phyloP scores from a whole-genome alignment of 164 flowering plant genomes.

The Aristolochia contorta region DNA sequence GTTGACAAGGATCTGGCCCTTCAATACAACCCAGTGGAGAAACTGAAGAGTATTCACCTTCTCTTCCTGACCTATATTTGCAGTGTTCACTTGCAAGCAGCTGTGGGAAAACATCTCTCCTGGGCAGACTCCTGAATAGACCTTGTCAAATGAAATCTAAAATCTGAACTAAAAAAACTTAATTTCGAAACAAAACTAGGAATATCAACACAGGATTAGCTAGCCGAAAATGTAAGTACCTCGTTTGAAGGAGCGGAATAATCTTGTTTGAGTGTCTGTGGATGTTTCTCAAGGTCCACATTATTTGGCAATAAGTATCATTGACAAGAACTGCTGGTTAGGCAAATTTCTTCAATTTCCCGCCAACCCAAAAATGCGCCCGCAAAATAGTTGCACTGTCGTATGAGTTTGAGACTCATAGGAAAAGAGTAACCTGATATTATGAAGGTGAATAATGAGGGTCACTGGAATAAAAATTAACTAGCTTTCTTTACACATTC shows the following conservation, averaged over 20 bases:
- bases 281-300: conserved; percentile 14
- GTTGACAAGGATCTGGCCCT: conserved; percentile 13
- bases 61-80: not conserved
- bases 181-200: not conserved
- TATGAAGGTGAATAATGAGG: too few relatives aligned
- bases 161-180: too few relatives aligned
- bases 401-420: too few relatives aligned
- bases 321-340: not conserved
- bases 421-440: too few relatives aligned
- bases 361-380: too few relatives aligned
- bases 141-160: too few relatives aligned
- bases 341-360: too few relatives aligned
- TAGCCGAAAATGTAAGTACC: not conserved
- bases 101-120: conserved; percentile 5
- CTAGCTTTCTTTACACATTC: too few relatives aligned
- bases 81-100: not conserved
- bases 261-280: conserved; percentile 16
- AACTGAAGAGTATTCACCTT: not conserved
- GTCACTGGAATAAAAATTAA: too few relatives aligned
- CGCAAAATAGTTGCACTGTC: too few relatives aligned
- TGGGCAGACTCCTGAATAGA: conserved; percentile 3
- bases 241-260: conserved; percentile 1
- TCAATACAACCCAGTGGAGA: not conserved
- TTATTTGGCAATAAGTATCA: not conserved
- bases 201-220: not conserved